Base-by-base conservation (phyloP, 306 rosid genomes). In the Cyamopsis tetragonoloba region DNA sequence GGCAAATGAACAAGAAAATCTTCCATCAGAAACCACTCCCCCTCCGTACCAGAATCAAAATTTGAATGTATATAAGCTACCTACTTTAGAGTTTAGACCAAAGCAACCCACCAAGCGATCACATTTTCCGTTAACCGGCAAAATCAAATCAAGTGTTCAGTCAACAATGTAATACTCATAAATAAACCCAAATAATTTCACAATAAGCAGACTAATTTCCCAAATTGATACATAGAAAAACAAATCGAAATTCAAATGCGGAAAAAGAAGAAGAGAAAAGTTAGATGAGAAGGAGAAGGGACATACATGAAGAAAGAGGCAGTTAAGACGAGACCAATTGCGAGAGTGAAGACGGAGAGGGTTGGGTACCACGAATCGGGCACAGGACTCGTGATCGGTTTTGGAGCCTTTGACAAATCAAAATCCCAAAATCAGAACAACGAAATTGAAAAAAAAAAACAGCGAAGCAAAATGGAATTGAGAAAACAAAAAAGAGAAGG, bases 241-340 rank as follows among this genome's bases (percentile, higher is more conserved):
- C 5, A 24, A 42, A 38, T 32, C 48, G 2, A 62, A 28, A 73
- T 63, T 2, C 9, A 38, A 61, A 60, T 17, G 3, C 9, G 11
- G 12, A 4, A 9, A 39, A 1, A 28, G 28, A 3, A 27, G 43
- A 60, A 48, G 2, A 3, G 1, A 17, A 60, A 34, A 39, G 12
- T 41, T 17, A 23, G 5, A n/a, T n/a, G 55, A 49, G 47, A 31
- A 27, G 39, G 26, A 61, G 71, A 49, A 49, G 82, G 63, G 72
- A 79, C 95, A 80, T 62, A 90, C 99, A 95, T 88, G 86, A 95
- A 88, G 91, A 95, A 95, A 24, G 92, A 88, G 18, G 99, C 96
- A 26, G 99, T 86, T 62, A 95, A 35, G 56, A 90, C 11, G 78
- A 95, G 99, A 17, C 99, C 97, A 71, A 95, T 62, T 47, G 89